Conservation (phyloP, 208 protist genomes). For the Acanthamoeba sp. region DNA sequence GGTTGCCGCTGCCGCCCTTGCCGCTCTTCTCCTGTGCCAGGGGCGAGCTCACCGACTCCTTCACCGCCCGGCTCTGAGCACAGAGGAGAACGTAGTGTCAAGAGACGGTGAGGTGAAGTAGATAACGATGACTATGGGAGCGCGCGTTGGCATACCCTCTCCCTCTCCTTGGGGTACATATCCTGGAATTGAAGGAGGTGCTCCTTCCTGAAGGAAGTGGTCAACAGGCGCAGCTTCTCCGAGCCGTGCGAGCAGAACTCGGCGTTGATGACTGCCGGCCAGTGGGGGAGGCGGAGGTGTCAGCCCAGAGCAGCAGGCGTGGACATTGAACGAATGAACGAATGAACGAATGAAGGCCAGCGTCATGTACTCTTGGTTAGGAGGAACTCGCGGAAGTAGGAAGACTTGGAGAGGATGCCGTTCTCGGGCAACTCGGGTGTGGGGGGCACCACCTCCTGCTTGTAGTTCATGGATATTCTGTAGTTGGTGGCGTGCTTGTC, state of each 20-base stretch:
- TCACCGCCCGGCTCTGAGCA: not conserved
- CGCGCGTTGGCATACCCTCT: not conserved
- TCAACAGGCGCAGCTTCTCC: slow-evolving; percentile 37
- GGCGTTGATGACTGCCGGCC: slow-evolving; percentile 5
- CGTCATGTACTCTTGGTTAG: not conserved
- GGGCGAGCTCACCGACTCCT: not conserved
- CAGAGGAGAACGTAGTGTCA: not conserved
- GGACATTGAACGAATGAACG: not conserved
- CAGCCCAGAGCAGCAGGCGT: too few species aligned
- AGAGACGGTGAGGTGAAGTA: not conserved
- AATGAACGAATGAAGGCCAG: not conserved
- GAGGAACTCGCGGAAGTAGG: slow-evolving; percentile 58
- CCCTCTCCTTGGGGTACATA: slow-evolving; percentile 61
- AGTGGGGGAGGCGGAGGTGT: not conserved
- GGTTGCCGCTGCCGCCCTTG: not conserved
- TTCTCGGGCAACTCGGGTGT: slow-evolving; percentile 41
- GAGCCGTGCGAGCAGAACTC: slow-evolving; percentile 43
- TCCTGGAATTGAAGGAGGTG: slow-evolving; percentile 29
- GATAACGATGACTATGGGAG: not conserved
- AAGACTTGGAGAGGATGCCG: slow-evolving; percentile 28
- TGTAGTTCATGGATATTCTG: slow-evolving; percentile 50
- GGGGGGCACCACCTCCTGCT: slow-evolving; percentile 45
- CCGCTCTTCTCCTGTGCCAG: not conserved
- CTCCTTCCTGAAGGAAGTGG: slow-evolving; percentile 34
- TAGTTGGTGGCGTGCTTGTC: slow-evolving; percentile 42